phyloP scores from a whole-genome alignment of 176 grass and related monocot genomes.

The Melocanna baccifera region DNA sequence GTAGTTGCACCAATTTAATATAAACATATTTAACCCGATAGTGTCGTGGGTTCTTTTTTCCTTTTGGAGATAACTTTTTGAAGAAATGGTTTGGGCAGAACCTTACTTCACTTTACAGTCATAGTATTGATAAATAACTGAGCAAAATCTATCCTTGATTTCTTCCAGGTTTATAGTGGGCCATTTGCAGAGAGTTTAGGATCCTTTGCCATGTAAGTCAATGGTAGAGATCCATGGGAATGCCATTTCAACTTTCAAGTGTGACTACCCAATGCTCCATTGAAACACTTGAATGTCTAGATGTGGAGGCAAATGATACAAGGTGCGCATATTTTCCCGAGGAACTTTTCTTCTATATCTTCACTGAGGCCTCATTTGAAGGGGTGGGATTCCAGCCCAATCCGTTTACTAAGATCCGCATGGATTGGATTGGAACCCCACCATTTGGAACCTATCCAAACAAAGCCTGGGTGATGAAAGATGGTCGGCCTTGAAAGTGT shows the following conservation, averaged over 20 bases:
- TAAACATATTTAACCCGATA: not conserved
- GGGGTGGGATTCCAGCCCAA: not conserved
- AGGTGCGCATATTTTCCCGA: not conserved
- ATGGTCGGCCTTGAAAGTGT: not conserved
- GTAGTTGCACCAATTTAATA: not conserved
- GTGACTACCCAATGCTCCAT: not conserved
- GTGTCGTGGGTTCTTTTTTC: not conserved
- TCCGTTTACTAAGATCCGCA: not conserved
- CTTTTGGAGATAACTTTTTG: slow-evolving; percentile 3
- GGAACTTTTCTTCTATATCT: not conserved
- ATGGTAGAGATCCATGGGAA: not conserved
- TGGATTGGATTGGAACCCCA: not conserved
- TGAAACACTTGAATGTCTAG: not conserved
- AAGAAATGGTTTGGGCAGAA: slow-evolving; percentile 1
- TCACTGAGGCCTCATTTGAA: not conserved
- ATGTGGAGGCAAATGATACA: slow-evolving; percentile 13
- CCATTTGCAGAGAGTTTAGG: not conserved
- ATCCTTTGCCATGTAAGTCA: not conserved
- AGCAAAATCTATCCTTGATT: not conserved
- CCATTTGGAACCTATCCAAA: not conserved
- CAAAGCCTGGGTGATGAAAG: not conserved
- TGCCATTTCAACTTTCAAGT: not conserved
- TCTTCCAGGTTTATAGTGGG: slow-evolving; percentile 3
- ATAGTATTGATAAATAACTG: not conserved
- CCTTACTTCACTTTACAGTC: not conserved